Percentiles rank a stretch among this genome's conserved stretches.
phyloP scores from a whole-genome alignment of 2,329 filamentous ascomycete genomes.

The Venturia aucupariae region DNA sequence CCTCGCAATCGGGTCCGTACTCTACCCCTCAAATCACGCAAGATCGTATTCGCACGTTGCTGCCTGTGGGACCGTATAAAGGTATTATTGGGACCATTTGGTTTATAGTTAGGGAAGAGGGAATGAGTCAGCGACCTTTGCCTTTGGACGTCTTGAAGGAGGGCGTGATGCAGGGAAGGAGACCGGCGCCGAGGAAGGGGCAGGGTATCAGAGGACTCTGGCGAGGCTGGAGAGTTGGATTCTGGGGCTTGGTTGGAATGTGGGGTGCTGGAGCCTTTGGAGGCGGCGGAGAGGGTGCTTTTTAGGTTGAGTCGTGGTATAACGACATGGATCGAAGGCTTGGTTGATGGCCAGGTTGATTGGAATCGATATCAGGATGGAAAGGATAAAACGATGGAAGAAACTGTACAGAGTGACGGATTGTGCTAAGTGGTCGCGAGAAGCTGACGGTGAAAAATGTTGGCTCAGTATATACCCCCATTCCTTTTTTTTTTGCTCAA shows the following conservation, averaged over 20 bases:
- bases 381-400: background rate
- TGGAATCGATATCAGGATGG: background rate
- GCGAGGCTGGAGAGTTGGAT: constrained; percentile 68
- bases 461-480: background rate
- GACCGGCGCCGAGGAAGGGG: constrained; percentile 44
- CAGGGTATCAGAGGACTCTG: constrained; percentile 62
- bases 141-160: constrained; percentile 9
- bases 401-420: background rate
- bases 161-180: constrained; percentile 25
- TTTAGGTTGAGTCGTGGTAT: constrained; percentile 16
- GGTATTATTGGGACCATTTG: constrained; percentile 92
- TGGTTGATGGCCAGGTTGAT: background rate
- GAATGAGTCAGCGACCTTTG: constrained; percentile 28
- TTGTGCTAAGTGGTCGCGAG: background rate
- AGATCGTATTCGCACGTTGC: constrained; percentile 54
- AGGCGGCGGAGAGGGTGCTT: constrained; percentile 39
- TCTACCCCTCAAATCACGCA: constrained; percentile 17
- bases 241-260: constrained; percentile 66
- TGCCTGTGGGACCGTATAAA: constrained; percentile 69
- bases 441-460: background rate
- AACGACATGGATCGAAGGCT: background rate
- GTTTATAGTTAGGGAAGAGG: constrained; percentile 76
- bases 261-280: constrained; percentile 61
- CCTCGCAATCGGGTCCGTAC: background rate
- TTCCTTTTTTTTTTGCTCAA: background rate